Evolutionary conservation across 345 rosid species (phyloP), one percentile per base, ranked within the genome.

Genomic region (Acer yangbiense): DNA sequence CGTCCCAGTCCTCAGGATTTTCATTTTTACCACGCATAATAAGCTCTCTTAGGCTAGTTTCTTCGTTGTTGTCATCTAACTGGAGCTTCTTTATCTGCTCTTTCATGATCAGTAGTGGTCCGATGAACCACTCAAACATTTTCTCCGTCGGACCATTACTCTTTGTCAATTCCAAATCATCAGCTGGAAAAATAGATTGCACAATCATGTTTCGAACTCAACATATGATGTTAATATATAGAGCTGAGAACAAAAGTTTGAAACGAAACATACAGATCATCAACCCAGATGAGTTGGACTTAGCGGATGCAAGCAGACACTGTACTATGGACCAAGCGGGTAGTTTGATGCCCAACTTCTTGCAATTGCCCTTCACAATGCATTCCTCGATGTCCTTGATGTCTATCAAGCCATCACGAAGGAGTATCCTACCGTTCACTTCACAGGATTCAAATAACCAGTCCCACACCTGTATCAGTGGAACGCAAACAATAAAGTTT

Each of bases 401-500:
- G 71, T 79, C 79, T 77, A 95, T 85, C 72, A 91, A 78, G 55
- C 90, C 90, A 46, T 91, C 95, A 2, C 83, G 87, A 50, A 90
- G 81, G 32, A 91, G 88, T 80, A 86, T 87, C 85, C 90, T 78
- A 9, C 97, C 97, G 21, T 89, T 90, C 74, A 89, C 95, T 78
- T 93, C 98, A 60, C 91, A 95, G 0, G 95, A 87, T 88, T 87
- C 89, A 75, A 95, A 95, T 73, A 95, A 76, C 98, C 97, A 93
- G 78, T 92, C 98, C 98, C 95, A 93, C 3, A 93, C 93, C 98
- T 95, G 79, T 20, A 63, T 64, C 50, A 76, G 69, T 41, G 10
- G 41, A 58, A 73, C 6, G 78, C 57, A 60, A 61, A 29, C 63
- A 20, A 46, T 63, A 50, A 57, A 74, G 44, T 76, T 60, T 41